A percentile compares a stretch with the other conserved stretches of the same genome.
Conservation (phyloP, 257 asterid genomes). For the Solanum appendiculatum region DNA sequence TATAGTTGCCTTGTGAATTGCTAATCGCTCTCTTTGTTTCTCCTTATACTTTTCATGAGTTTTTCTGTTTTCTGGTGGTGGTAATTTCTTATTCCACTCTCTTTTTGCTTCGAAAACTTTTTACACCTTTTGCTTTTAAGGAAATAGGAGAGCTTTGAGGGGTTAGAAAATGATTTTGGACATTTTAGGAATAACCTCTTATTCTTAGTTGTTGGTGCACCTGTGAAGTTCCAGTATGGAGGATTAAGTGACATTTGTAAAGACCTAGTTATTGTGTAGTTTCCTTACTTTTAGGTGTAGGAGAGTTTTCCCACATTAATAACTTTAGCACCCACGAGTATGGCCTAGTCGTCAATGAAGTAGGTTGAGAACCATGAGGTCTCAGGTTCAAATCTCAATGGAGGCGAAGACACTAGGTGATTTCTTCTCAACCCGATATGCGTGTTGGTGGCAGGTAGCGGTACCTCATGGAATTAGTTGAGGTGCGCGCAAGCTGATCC, state of each 20-base stretch:
- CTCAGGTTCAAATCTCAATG: background rate
- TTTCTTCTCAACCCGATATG: background rate
- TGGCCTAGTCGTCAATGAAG: background rate
- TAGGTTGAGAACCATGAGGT: background rate
- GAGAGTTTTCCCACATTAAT: background rate
- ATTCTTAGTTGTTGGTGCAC: background rate
- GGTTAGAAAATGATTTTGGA: background rate
- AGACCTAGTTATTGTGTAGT: background rate
- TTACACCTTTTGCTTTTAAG: background rate
- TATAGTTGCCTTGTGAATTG: background rate
- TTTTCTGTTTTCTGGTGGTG: background rate
- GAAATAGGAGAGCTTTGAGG: background rate
- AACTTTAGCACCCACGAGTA: background rate
- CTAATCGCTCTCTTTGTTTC: background rate
- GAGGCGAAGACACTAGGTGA: background rate
- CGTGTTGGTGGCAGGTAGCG: background rate
- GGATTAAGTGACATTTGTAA: background rate
- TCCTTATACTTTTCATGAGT: background rate
- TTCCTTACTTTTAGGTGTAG: background rate
- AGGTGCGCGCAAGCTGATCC: background rate
- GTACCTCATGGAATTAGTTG: background rate
- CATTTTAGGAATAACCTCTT: background rate
- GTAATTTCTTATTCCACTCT: background rate
- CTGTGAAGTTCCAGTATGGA: background rate
- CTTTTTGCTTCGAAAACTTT: background rate